A percentile compares a stretch with the other conserved stretches of the same genome.
These are phyloP conservation scores for Exophiala mesophila DNA, from an alignment of 2,329 filamentous ascomycete genomes.

Conservation along the genomic window DNA sequence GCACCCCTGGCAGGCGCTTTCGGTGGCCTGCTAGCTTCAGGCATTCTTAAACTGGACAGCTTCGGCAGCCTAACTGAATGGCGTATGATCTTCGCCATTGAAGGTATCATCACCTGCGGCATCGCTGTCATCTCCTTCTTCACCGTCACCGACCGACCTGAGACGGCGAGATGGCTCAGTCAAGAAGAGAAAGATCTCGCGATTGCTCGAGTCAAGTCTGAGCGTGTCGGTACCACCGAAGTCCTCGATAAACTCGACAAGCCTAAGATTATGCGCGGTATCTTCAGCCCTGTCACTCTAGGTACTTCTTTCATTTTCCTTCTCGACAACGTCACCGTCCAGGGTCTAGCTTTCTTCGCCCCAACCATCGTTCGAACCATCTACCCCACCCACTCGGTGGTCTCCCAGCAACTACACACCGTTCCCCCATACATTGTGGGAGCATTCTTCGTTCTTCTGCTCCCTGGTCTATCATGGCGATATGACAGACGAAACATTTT, in stretches of 20 bases:
- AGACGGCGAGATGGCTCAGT: constrained; percentile 61
- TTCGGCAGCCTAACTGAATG: constrained; percentile 56
- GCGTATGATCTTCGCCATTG: constrained; percentile 70
- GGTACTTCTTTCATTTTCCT: constrained; percentile 56
- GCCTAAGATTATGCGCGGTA: constrained; percentile 56
- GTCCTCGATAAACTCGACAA: constrained; percentile 60
- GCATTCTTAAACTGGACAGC: constrained; percentile 56
- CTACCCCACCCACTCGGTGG: constrained; percentile 53
- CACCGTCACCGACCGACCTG: constrained; percentile 64
- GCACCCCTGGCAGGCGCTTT: constrained; percentile 67
- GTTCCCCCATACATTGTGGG: constrained; percentile 68
- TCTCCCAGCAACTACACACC: constrained; percentile 64
- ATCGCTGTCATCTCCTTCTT: constrained; percentile 58
- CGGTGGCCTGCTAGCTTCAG: constrained; percentile 61
- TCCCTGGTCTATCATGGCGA: constrained; percentile 59
- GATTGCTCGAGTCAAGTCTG: constrained; percentile 62
- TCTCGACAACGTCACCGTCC: constrained; percentile 65
- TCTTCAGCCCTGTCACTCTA: constrained; percentile 60
- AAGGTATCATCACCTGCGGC: constrained; percentile 59
- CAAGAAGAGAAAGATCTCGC: constrained; percentile 63
- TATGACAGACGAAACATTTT: constrained; percentile 57
- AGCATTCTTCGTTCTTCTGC: constrained; percentile 58
- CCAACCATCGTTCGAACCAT: constrained; percentile 67
- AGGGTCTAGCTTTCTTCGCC: constrained; percentile 64
- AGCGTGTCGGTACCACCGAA: constrained; percentile 58